Evolutionary conservation across 768 basidiomycete species (phyloP).

Genomic region (Pulveroboletus sp.): DNA sequence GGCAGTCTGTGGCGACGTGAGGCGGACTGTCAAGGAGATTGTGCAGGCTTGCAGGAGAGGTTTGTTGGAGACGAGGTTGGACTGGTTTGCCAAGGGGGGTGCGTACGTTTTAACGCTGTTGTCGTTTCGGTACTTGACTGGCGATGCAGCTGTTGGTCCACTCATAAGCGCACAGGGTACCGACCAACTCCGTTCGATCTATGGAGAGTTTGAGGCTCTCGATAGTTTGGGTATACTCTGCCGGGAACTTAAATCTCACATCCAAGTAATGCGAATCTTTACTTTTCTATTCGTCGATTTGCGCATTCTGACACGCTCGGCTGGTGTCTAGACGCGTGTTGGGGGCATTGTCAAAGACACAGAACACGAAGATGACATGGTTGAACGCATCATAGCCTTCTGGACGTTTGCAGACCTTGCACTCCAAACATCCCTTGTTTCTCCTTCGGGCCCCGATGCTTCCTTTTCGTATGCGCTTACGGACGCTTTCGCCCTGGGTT

Average conservation of each 20-base stretch:
- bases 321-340: slow-evolving; percentile 45
- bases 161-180: slow-evolving; percentile 48
- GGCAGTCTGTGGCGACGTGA: slow-evolving; percentile 42
- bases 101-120: slow-evolving; percentile 27
- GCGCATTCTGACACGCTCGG: neutral
- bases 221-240: slow-evolving; percentile 49
- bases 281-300: neutral
- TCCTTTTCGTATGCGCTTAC: slow-evolving; percentile 63
- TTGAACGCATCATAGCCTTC: slow-evolving; percentile 63
- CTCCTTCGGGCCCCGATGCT: slow-evolving; percentile 39
- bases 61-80: slow-evolving; percentile 40
- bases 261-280: slow-evolving; percentile 41
- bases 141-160: slow-evolving; percentile 43
- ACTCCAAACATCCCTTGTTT: slow-evolving; percentile 48
- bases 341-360: slow-evolving; percentile 60
- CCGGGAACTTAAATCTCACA: slow-evolving; percentile 54
- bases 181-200: slow-evolving; percentile 46
- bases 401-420: slow-evolving; percentile 53
- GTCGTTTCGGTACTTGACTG: slow-evolving; percentile 22
- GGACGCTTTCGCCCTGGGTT: slow-evolving; percentile 70
- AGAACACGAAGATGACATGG: slow-evolving; percentile 70
- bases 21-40: slow-evolving; percentile 46
- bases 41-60: slow-evolving; percentile 51
- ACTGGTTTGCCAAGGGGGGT: slow-evolving; percentile 43
- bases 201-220: slow-evolving; percentile 57